Evolutionary conservation across 1,284 basidiomycete species (phyloP), one percentile per base, ranked within the genome.

Genomic region (Lignosus rhinocerotis): DNA sequence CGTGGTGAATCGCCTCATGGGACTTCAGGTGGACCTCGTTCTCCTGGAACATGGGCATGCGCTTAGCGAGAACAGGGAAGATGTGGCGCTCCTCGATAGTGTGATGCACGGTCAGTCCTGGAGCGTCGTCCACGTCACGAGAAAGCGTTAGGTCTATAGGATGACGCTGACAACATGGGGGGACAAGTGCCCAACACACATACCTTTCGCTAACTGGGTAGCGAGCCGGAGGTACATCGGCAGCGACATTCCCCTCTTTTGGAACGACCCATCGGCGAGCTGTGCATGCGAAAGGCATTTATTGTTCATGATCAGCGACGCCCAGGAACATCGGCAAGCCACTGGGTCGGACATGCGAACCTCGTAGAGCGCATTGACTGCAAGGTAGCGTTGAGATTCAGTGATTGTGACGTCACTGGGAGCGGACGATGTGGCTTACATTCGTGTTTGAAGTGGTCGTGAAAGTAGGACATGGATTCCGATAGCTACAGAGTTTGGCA

Each of bases 1-100:
- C 87, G 48, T 85, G 78, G 66, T 90, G 87, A 19, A 91, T 91
- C n/a, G 69, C 78, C 57, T 81, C 78, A 67, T 91, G 88, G 5
- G 81, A 83, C 57, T 80, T 77, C 14, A 86, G 68, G 67, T 90
- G 87, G 43, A 75, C 79, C 6, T 78, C 79, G 52, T 79, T 73
- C 42, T 80, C 65, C 64, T 71, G 74, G 70, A 91, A 91, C 58
- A 80, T 73, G 1, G 83, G 80, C 81, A 90, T 86, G 57, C 78
- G 78, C 68, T 80, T 80, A 0, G 80, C 85, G 6, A 91, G 76
- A 4, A 83, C 68, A 0, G 87, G 88, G 73, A 90, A 91, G 53
- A 90, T 76, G 66, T 84, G 77, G 25, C 76, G 67, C 69, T 85
- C 85, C 66, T 84, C 87, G 63, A 87, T 86, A 5, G 80, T 81